Conservation (phyloP, 2,329 filamentous ascomycete genomes). For the Penicillium frequentans region DNA sequence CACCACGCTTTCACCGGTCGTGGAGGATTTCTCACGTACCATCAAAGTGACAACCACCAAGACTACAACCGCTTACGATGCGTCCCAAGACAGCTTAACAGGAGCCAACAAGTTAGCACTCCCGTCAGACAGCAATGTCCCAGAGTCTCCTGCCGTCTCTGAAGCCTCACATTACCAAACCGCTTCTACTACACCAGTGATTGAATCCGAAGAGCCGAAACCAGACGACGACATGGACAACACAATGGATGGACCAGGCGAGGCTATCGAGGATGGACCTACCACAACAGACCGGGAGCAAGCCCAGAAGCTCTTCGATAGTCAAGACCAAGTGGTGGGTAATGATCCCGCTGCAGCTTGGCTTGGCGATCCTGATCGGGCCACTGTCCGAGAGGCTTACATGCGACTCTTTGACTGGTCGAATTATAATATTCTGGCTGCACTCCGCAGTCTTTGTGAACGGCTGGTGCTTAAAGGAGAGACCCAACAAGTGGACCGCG, state of each 20-base stretch:
- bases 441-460: conserved; percentile 77
- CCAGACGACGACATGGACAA: conserved; percentile 17
- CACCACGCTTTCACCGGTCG: conserved; percentile 26
- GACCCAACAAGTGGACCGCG: conserved; percentile 94
- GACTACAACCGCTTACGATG: conserved; percentile 12
- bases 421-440: conserved; percentile 74
- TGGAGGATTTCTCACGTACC: conserved; percentile 27
- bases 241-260: conserved; percentile 16
- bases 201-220: conserved; percentile 31
- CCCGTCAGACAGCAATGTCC: conserved; percentile 22
- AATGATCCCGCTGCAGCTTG: conserved; percentile 81
- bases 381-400: conserved; percentile 68
- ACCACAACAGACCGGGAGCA: conserved; percentile 71
- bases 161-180: conserved; percentile 47
- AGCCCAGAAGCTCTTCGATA: conserved; percentile 80
- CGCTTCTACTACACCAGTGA: conserved; percentile 43
- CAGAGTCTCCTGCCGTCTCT: conserved; percentile 36
- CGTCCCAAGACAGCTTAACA: conserved; percentile 26
- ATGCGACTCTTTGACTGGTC: conserved; percentile 91
- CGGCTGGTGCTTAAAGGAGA: conserved; percentile 83
- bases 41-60: conserved; percentile 14
- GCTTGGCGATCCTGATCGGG: conserved; percentile 67
- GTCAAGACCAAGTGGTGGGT: conserved; percentile 72
- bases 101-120: conserved; percentile 23
- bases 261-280: conserved; percentile 27